Conservation (phyloP, 768 basidiomycete species). For the Trametes elegans region DNA sequence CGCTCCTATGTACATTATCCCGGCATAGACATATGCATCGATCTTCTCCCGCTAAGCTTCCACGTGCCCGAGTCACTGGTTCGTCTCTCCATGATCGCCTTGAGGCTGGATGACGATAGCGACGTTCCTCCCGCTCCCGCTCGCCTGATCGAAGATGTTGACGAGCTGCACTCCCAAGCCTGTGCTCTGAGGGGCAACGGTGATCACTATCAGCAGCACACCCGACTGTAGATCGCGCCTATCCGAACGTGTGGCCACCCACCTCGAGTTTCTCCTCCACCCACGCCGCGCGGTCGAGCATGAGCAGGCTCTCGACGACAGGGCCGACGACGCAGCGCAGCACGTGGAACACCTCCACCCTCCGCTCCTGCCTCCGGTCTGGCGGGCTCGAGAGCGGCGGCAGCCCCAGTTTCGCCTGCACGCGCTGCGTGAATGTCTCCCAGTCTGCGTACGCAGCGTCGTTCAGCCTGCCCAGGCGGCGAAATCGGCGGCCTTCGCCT, state of each 20-base stretch:
- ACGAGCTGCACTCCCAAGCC: constrained; percentile 41
- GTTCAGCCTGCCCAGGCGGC: constrained; percentile 51
- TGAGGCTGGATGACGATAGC: constrained; percentile 43
- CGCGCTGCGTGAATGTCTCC: constrained; percentile 40
- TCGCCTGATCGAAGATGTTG: constrained; percentile 71
- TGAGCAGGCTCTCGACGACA: constrained; percentile 60
- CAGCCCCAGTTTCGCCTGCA: constrained; percentile 16
- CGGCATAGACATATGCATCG: constrained; percentile 7
- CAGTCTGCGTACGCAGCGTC: constrained; percentile 50
- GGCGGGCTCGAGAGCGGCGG: not conserved
- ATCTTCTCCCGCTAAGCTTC: not conserved
- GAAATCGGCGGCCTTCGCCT: not conserved
- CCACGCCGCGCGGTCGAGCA: constrained; percentile 63
- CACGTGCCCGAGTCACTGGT: not conserved
- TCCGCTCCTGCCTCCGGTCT: constrained; percentile 33
- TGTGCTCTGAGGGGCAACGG: constrained; percentile 3
- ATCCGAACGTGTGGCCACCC: not conserved
- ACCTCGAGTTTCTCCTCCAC: constrained; percentile 40
- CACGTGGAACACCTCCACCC: constrained; percentile 59
- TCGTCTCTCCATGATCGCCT: not conserved
- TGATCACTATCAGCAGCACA: not conserved
- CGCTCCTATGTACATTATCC: constrained; percentile 7
- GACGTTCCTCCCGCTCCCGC: constrained; percentile 72
- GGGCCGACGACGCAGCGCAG: constrained; percentile 70
- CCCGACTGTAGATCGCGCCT: no score